Conservation (phyloP, 148 eudicot genomes). For the Chenopodium suecicum region DNA sequence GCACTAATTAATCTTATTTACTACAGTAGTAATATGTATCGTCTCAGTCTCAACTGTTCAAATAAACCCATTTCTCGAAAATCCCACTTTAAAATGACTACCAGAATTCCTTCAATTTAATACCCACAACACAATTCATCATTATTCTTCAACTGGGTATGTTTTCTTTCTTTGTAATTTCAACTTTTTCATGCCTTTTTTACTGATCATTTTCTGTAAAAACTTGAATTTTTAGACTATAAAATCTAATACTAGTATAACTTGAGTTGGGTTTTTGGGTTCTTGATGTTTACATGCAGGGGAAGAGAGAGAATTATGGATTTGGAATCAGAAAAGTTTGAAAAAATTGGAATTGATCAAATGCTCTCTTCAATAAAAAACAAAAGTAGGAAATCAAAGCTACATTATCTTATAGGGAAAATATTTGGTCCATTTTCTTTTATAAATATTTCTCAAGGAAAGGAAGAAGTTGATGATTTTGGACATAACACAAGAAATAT, state of each 20-base stretch:
- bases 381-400: constrained; percentile 18
- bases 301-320: constrained; percentile 16
- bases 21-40: constrained; percentile 21
- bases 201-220: neutral
- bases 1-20: neutral
- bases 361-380: constrained; percentile 3
- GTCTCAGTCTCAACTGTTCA: neutral
- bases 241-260: neutral
- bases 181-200: neutral
- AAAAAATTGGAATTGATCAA: neutral
- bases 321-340: neutral
- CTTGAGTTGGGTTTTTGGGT: constrained; percentile 2
- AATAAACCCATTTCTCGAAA: neutral
- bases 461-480: constrained; percentile 27
- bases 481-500: constrained; percentile 29
- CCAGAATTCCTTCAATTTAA: neutral
- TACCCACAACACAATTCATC: neutral
- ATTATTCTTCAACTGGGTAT: neutral
- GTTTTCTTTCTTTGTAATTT: neutral
- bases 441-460: constrained; percentile 43
- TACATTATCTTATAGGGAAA: constrained; percentile 22
- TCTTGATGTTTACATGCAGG: constrained; percentile 14
- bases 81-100: neutral
- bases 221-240: neutral
- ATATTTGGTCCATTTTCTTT: constrained; percentile 44